These are phyloP conservation scores for Spiromastix sp. DNA, from an alignment of 2,329 filamentous ascomycete genomes.

Conservation along the genomic window DNA sequence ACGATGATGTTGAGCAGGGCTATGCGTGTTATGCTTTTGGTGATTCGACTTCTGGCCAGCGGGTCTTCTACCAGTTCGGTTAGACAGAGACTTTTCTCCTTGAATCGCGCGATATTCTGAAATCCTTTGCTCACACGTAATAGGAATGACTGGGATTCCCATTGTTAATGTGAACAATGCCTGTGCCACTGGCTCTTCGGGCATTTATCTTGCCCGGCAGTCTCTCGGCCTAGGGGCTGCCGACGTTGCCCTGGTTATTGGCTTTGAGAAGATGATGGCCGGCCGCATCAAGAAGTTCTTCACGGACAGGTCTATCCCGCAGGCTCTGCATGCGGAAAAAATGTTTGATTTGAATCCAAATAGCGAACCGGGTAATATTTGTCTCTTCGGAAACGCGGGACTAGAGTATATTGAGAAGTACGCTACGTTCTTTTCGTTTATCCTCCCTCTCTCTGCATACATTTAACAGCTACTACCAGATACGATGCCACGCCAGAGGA, in stretches of 20 bases:
- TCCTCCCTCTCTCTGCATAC: not conserved
- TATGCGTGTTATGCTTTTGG: conserved; percentile 16
- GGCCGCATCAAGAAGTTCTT: conserved; percentile 11
- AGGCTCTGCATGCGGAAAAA: conserved; percentile 7
- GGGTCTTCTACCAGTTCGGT: conserved; percentile 18
- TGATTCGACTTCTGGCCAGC: conserved; percentile 15
- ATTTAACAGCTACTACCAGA: conserved; percentile 9
- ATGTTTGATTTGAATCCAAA: conserved; percentile 12
- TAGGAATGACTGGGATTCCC: conserved; percentile 16
- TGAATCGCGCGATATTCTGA: not conserved
- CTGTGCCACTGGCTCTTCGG: conserved; percentile 16
- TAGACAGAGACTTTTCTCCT: not conserved
- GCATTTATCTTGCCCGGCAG: conserved; percentile 14
- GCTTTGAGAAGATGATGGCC: conserved; percentile 18
- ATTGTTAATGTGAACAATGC: conserved; percentile 19
- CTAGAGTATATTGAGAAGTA: conserved; percentile 16
- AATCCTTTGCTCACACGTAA: not conserved
- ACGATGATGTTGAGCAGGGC: conserved; percentile 16
- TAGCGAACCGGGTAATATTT: conserved; percentile 12
- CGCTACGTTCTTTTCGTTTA: not conserved
- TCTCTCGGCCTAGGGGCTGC: conserved; percentile 12
- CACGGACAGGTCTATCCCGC: conserved; percentile 10
- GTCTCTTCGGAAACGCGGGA: conserved; percentile 14
- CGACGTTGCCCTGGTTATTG: conserved; percentile 16
- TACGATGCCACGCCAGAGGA: conserved; percentile 11